These are phyloP conservation scores for Trichoderma arundinaceum DNA, from an alignment of 2,329 filamentous ascomycete genomes.

Conservation along the genomic window DNA sequence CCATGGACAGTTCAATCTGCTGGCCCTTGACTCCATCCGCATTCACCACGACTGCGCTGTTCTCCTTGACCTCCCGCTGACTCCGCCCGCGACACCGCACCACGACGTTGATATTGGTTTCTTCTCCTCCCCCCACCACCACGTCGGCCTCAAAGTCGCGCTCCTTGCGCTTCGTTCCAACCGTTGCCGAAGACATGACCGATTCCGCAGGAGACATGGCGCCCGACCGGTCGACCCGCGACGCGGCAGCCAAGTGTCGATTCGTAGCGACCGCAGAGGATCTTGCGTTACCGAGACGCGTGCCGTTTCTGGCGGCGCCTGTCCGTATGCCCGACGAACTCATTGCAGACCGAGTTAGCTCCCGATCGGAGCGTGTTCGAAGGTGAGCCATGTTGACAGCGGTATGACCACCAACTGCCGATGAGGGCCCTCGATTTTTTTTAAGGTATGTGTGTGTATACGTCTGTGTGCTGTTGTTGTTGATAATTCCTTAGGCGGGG, in stretches of 20 bases:
- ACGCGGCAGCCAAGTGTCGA: conserved; percentile 38
- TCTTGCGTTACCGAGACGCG: conserved; percentile 37
- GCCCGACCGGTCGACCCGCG: conserved; percentile 42
- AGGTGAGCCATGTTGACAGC: conserved; percentile 41
- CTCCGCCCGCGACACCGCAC: conserved; percentile 93
- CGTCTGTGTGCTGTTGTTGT: conserved; percentile 21
- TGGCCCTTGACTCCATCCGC: conserved; percentile 89
- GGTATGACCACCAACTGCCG: conserved; percentile 16
- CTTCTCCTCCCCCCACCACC: conserved; percentile 60
- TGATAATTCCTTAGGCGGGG: conserved; percentile 27
- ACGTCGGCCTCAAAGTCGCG: conserved; percentile 75
- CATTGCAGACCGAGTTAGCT: conserved; percentile 46
- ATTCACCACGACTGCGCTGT: conserved; percentile 88
- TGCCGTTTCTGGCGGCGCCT: conserved; percentile 37
- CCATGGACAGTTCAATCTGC: conserved; percentile 86
- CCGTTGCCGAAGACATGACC: conserved; percentile 60
- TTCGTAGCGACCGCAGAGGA: conserved; percentile 35
- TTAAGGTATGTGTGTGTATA: conserved; percentile 9
- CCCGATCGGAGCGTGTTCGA: conserved; percentile 48
- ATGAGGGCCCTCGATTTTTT: not conserved
- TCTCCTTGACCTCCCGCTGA: conserved; percentile 90
- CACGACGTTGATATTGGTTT: conserved; percentile 98
- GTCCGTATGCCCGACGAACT: conserved; percentile 41
- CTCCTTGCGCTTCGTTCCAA: conserved; percentile 81
- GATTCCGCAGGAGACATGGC: conserved; percentile 75